Conservation (phyloP, 2,329 filamentous ascomycete species). For the Aspergillus sp. region DNA sequence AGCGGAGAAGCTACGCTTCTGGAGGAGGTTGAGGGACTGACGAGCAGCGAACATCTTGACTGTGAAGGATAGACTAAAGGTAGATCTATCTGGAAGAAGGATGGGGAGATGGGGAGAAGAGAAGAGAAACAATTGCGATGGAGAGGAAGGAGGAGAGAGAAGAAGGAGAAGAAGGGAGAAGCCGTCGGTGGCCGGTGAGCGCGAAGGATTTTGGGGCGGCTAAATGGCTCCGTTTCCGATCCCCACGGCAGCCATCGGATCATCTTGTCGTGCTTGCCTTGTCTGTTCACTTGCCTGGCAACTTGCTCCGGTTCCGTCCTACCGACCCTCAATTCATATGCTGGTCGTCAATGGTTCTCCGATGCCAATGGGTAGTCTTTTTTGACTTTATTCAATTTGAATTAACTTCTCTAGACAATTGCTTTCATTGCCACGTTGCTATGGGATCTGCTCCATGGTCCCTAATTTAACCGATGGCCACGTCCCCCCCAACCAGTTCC, state of each 20-base stretch:
- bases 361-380: background rate
- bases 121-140: conserved; percentile 6
- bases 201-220: conserved; percentile 17
- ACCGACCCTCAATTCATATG: background rate
- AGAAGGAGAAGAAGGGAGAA: conserved; percentile 20
- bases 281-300: background rate
- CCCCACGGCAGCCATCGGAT: conserved; percentile 15
- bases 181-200: conserved; percentile 26
- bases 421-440: background rate
- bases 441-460: background rate
- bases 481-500: background rate
- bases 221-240: conserved; percentile 28
- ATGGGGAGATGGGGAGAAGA: conserved; percentile 24
- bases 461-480: background rate
- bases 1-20: conserved; percentile 79
- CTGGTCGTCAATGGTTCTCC: background rate
- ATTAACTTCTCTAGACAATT: background rate
- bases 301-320: background rate
- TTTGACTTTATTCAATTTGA: background rate
- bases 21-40: conserved; percentile 57
- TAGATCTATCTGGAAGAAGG: conserved; percentile 17
- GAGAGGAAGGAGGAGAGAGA: conserved; percentile 4
- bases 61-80: conserved; percentile 17
- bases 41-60: conserved; percentile 74
- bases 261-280: background rate